Base-by-base conservation (phyloP, 768 basidiomycete species). In the Saitozyma podzolica region DNA sequence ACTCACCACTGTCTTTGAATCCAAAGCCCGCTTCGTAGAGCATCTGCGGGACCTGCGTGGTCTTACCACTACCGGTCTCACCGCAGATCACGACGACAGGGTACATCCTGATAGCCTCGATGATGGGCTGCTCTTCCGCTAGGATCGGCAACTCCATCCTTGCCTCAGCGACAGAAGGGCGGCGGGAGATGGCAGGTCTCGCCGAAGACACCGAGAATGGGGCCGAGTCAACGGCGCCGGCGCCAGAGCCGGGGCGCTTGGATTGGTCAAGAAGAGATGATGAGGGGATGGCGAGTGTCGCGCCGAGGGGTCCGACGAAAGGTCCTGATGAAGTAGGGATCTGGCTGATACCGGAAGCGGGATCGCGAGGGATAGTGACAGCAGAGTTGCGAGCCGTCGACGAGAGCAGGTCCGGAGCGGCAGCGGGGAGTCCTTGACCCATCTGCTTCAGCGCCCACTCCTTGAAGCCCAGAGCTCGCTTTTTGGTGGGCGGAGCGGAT, bases 11-110 rank as follows among this genome's bases (percentile, higher is more conserved):
- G 14, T 84, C 86, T 8, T 86, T 83, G 52, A 86, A 85, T 1
- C 95, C 96, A 76, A 94, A 98, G 0, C 96, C 96, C 19, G 90
- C 91, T 78, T 99, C 96, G 64, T 89, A 97, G n/a, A 99, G 83
- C 80, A 98, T 97, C 77, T 98, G 96, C 10, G 96, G 96, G 8
- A 98, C 87, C 78, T 98, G 96, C 0, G 96, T 99, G 0, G 96
- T 98, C 82, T 98, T 99, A 51, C 96, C 96, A 74, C 91, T 94
- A 54, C 96, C 96, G 14, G 96, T 99, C 83, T 99, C 95, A 78
- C 96, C 88, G 64, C 87, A 89, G 50, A 96, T 87, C 60, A 94
- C 85, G 39, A 92, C 88, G 7, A 95, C 89, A 0, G 89, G 86
- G 76, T 98, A 87, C 42, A 96, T 82, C 58, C 91, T 79, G 50